Evolutionary conservation across 164 flowering plant genomes (phyloP), one percentile per base, ranked within the genome.

Genomic region (Piper longum): DNA sequence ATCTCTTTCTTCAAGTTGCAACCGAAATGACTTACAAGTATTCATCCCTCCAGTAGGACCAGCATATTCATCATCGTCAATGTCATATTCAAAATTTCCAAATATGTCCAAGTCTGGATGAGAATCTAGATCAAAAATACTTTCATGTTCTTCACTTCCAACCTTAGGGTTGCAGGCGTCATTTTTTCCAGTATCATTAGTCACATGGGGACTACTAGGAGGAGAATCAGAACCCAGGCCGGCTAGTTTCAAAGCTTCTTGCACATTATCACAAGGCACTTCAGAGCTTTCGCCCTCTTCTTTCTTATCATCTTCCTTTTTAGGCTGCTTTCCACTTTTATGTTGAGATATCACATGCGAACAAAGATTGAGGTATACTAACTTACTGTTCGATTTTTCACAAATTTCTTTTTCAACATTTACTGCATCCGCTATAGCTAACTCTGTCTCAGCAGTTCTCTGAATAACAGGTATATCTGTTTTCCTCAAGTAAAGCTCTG

Each of bases 141-240:
- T 79, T 41, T 75, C 84, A 55, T 81, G 80, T 36, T 62, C 76
- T 52, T 79, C 82, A 42, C 79, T 83, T 52, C 16, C 61, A n/a
- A 42, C 16, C 41, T 60, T 57, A 41, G 1, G 18, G 19, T 69
- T 54, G 57, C 60, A 62, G 48, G 61, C 74, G 64, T 66, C 73
- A 14, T 66, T 73, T 54, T 72, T 73, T 61, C 56, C 36, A 0
- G 48, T 59, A 16, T 64, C 79, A 39, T 80, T 71, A 1, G 12
- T 48, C 39, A 54, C 7, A 16, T 62, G 68, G 64, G 98, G 98
- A 80, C 89, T 89, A 64, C 57, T 75, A 58, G 91, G 87, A 58
- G 98, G 93, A 43, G 96, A 82, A 77, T 93, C 97, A 18, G 89
- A 80, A 64, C 83, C 48, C 67, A 93, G 89, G 41, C 97, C 99